Evolutionary conservation across 805 yeast species (phyloP).

Genomic region (Torulaspora indica): DNA sequence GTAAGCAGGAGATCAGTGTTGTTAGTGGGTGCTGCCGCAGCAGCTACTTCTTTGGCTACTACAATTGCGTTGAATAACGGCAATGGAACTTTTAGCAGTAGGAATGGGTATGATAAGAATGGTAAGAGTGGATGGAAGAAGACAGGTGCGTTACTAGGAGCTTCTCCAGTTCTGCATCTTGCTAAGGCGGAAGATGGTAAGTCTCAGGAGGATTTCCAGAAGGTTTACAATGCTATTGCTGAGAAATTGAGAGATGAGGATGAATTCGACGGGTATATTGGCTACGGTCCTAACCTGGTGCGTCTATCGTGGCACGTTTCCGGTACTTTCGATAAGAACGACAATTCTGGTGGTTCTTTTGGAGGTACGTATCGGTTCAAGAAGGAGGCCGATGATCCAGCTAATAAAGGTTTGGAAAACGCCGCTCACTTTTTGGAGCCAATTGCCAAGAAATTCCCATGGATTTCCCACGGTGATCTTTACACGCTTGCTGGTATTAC

Average conservation of each 20-base stretch:
- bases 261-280: constrained; percentile 61
- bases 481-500: constrained; percentile 76
- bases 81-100: constrained; percentile 18
- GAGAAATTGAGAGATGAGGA: constrained; percentile 49
- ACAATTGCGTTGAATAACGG: constrained; percentile 18
- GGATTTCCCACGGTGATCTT: constrained; percentile 76
- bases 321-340: constrained; percentile 68
- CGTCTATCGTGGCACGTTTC: constrained; percentile 84
- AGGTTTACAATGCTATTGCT: constrained; percentile 71
- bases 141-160: constrained; percentile 34
- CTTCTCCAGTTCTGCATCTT: constrained; percentile 38
- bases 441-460: constrained; percentile 50
- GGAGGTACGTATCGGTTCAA: constrained; percentile 63
- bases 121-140: constrained; percentile 9
- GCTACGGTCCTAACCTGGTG: constrained; percentile 70
- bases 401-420: constrained; percentile 59
- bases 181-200: constrained; percentile 33
- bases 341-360: constrained; percentile 59
- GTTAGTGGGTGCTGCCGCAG: constrained; percentile 30
- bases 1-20: constrained; percentile 24
- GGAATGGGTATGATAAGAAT: constrained; percentile 16
- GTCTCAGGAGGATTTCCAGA: constrained; percentile 50
- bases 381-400: constrained; percentile 49
- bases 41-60: constrained; percentile 34
- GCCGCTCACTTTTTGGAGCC: constrained; percentile 56